Evolutionary conservation across 192 early-diverging fungal species (phyloP).

Genomic region (Mortierella hygrophila): DNA sequence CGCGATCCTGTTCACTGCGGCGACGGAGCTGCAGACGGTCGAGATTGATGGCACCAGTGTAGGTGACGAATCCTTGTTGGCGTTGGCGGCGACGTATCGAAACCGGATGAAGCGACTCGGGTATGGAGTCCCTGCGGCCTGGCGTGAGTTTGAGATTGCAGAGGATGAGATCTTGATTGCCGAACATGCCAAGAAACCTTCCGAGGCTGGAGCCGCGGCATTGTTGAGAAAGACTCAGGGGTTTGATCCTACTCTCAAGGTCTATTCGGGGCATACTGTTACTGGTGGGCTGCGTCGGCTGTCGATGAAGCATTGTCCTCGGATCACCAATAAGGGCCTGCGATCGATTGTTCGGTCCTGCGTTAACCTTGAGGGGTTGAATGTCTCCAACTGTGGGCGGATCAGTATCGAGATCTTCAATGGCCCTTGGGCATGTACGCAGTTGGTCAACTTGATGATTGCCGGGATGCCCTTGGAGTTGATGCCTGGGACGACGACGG

Average conservation of each 20-base stretch:
- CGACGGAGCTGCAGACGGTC: slow-evolving; percentile 18
- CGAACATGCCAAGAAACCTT: background rate
- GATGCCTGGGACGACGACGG: background rate
- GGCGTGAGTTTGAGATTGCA: slow-evolving; percentile 11
- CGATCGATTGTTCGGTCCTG: slow-evolving; percentile 36
- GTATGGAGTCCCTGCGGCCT: slow-evolving; percentile 11
- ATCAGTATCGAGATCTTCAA: slow-evolving; percentile 20
- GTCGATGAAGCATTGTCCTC: slow-evolving; percentile 6
- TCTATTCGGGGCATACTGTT: background rate
- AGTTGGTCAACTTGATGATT: slow-evolving; percentile 10
- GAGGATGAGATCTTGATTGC: background rate
- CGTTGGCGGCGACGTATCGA: slow-evolving; percentile 15
- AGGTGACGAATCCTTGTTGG: slow-evolving; percentile 14
- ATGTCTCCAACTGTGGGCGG: background rate
- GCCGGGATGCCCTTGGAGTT: background rate
- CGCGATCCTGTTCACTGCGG: slow-evolving; percentile 9
- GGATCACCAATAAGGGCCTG: slow-evolving; percentile 15
- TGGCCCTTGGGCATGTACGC: slow-evolving; percentile 29
- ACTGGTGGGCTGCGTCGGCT: slow-evolving; percentile 8
- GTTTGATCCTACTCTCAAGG: background rate
- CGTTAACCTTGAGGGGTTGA: slow-evolving; percentile 12
- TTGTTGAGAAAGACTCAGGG: background rate
- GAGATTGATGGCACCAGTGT: slow-evolving; percentile 8
- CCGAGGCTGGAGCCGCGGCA: background rate
- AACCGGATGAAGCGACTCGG: slow-evolving; percentile 22